Evolutionary conservation across 768 basidiomycete species (phyloP), one percentile per base, ranked within the genome.

Genomic region (Leccinum barrowsii): DNA sequence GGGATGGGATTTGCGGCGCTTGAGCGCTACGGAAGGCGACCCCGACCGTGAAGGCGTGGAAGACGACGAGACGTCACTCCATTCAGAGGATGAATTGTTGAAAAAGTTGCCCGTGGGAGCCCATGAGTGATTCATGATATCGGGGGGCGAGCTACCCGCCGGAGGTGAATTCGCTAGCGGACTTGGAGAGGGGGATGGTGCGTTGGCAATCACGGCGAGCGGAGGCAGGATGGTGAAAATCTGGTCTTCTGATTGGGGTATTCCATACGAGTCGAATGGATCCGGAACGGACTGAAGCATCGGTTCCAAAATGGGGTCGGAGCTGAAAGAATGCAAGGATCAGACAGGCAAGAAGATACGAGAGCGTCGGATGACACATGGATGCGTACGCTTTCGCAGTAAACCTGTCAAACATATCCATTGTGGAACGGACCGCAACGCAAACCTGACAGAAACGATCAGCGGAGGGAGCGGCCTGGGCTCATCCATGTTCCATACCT

Each of bases 221-320:
- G 95, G 94, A 5, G 92, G 86, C 2, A 98, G 81, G 59, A 97
- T 95, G 69, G 86, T 92, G 75, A 96, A 96, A 63, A 97, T 94
- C 69, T 93, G 88, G 66, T 94, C 89, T 71, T 94, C 91, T 44
- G 90, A 80, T 65, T 89, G 90, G 3, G 89, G 87, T 21, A 90
- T 90, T 4, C 92, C 92, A 66, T 96, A 96, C 0, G 92, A 83
- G 63, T 96, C 94, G 62, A 96, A 96, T 32, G 94, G 92, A 70
- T 97, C 94, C 19, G 94, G 94, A 50, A 95, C 82, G 7, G 89
- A 83, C 72, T 92, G 87, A 2, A 98, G 77, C 85, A 98, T 89
- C 2, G 89, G 89, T 69, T 98, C 94, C 56, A 98, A 85, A 44
- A 92, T 80, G 28, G 92, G 90, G 73, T 98, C 94, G 59, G 90